phyloP scores from a whole-genome alignment of 2,329 filamentous ascomycete species.

The Fusarium sp. region DNA sequence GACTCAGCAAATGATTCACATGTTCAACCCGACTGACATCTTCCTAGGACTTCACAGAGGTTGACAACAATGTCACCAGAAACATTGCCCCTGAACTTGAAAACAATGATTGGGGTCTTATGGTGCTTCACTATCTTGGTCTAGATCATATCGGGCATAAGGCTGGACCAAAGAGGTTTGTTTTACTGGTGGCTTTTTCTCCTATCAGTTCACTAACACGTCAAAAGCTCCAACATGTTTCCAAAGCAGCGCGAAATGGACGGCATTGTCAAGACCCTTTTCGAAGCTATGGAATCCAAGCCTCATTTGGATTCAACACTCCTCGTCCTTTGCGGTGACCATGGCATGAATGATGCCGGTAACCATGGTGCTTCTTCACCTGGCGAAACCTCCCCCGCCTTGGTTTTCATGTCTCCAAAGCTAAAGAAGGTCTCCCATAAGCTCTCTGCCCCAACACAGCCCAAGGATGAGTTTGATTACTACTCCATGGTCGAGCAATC shows the following conservation, averaged over 20 bases:
- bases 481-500: constrained; percentile 91
- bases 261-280: constrained; percentile 78
- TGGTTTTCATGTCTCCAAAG: constrained; percentile 91
- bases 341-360: constrained; percentile 99
- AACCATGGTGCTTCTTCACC: constrained; percentile 95
- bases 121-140: constrained; percentile 95
- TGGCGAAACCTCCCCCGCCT: constrained; percentile 91
- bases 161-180: constrained; percentile 81
- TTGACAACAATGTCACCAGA: constrained; percentile 96
- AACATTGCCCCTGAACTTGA: constrained; percentile 82
- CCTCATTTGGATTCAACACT: constrained; percentile 80
- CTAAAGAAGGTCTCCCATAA: constrained; percentile 65
- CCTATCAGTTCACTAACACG: background rate
- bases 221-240: constrained; percentile 81
- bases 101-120: constrained; percentile 85
- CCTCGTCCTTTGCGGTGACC: constrained; percentile 88
- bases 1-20: background rate
- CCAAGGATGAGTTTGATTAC: constrained; percentile 79
- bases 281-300: constrained; percentile 75
- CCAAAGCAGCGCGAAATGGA: constrained; percentile 97
- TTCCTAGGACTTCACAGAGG: constrained; percentile 90
- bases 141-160: constrained; percentile 99
- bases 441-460: constrained; percentile 62
- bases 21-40: background rate
- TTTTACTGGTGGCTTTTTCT: background rate